Conservation (phyloP, 1,284 basidiomycete species). For the Cystobasidium slooffiae region DNA sequence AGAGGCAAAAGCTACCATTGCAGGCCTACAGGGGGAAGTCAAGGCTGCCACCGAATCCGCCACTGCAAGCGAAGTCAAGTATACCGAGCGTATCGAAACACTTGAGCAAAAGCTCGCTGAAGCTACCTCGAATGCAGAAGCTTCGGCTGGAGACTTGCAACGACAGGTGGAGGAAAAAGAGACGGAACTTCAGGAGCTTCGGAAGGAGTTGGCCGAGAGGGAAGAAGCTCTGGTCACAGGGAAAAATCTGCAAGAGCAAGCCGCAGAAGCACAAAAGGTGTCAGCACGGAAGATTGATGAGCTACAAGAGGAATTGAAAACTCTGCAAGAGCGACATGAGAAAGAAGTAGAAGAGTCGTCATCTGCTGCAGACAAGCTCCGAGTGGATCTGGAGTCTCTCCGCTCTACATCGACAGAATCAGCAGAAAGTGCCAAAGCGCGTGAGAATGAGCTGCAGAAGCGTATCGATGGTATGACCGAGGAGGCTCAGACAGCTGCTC, state of each 20-base stretch:
- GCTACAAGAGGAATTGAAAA: neutral
- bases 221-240: too few species aligned
- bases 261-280: neutral
- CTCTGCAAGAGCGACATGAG: neutral
- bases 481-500: neutral
- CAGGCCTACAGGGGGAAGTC: neutral
- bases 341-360: neutral
- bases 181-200: conserved; percentile 24
- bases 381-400: neutral
- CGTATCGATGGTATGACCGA: conserved; percentile 7
- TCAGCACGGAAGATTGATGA: neutral
- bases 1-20: neutral
- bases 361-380: neutral
- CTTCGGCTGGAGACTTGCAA: conserved; percentile 31
- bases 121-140: conserved; percentile 26
- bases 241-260: neutral
- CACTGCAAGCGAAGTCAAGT: neutral
- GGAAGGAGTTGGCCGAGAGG: conserved; percentile 6
- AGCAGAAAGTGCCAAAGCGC: conserved; percentile 37
- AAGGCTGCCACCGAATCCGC: neutral
- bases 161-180: conserved; percentile 42
- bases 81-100: neutral
- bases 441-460: conserved; percentile 18
- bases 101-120: conserved; percentile 4
- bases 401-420: neutral